phyloP scores from a whole-genome alignment of 2,329 filamentous ascomycete genomes.

The Ustulina deusta region DNA sequence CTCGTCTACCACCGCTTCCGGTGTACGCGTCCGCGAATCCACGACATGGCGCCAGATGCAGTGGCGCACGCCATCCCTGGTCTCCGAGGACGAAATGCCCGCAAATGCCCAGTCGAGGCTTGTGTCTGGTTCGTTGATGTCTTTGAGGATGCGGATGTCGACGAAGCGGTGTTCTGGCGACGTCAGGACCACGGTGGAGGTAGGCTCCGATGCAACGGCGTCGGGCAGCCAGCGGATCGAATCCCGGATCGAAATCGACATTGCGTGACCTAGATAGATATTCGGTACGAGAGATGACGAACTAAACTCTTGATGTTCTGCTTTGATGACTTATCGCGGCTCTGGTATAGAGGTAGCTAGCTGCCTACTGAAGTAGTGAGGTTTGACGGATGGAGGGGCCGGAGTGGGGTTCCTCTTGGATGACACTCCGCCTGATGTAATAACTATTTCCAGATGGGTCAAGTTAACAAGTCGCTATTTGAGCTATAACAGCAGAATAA shows the following conservation, averaged over 20 bases:
- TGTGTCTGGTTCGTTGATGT: conserved; percentile 32
- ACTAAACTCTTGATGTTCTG: background rate
- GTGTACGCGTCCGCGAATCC: conserved; percentile 61
- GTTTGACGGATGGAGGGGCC: background rate
- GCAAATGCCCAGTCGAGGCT: conserved; percentile 75
- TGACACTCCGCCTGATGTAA: background rate
- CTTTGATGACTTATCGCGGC: background rate
- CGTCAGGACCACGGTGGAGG: conserved; percentile 73
- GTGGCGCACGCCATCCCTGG: conserved; percentile 50
- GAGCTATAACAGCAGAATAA: too few relatives aligned
- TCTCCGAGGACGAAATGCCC: conserved; percentile 61
- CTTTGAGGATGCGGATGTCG: conserved; percentile 66
- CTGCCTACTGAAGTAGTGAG: background rate
- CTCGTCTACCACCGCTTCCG: conserved; percentile 60
- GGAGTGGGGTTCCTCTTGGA: background rate
- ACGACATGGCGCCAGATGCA: conserved; percentile 70
- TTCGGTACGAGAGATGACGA: background rate
- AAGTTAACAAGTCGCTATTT: too few relatives aligned
- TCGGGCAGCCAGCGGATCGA: conserved; percentile 70
- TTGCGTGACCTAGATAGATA: background rate
- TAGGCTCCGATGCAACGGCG: conserved; percentile 67
- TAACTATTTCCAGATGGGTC: background rate
- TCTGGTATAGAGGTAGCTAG: background rate
- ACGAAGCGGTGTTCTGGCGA: conserved; percentile 69
- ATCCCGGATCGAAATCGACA: conserved; percentile 65